Conservation (phyloP, 1,139 yeast species). For the Sugiyamaella neomexicana region DNA sequence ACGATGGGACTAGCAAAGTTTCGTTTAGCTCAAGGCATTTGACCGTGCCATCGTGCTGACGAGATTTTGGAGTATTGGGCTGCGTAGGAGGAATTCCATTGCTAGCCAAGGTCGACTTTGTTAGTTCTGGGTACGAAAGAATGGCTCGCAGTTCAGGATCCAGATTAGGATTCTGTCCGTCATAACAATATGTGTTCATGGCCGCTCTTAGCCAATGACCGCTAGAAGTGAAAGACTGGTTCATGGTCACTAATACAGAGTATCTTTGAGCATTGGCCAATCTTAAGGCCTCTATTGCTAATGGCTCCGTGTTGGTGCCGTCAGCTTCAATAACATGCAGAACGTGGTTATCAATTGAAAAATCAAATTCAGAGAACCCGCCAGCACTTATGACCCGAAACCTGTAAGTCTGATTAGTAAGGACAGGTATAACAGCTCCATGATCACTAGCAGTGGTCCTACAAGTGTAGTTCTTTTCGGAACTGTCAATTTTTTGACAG, state of each 20-base stretch:
- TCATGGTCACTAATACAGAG: conserved; percentile 50
- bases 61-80: conserved; percentile 28
- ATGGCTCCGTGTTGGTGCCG: conserved; percentile 63
- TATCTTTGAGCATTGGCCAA: conserved; percentile 77
- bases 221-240: conserved; percentile 18
- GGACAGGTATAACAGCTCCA: conserved; percentile 25
- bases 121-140: conserved; percentile 36
- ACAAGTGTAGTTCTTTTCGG: conserved; percentile 20
- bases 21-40: conserved; percentile 41
- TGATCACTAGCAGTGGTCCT: conserved; percentile 18
- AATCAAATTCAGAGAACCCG: conserved; percentile 34
- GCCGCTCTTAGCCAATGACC: conserved; percentile 42
- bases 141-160: conserved; percentile 41
- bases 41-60: conserved; percentile 40
- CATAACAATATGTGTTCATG: conserved; percentile 44
- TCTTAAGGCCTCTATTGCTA: conserved; percentile 55
- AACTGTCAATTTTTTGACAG: conserved; percentile 46
- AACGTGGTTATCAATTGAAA: conserved; percentile 46
- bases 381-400: conserved; percentile 37
- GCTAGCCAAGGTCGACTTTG: conserved; percentile 18
- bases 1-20: conserved; percentile 35
- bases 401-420: conserved; percentile 26
- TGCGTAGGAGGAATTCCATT: conserved; percentile 21
- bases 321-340: conserved; percentile 65
- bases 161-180: conserved; percentile 39